Conservation (phyloP, 495 filamentous ascomycete species). For the Penicillium coffeae region DNA sequence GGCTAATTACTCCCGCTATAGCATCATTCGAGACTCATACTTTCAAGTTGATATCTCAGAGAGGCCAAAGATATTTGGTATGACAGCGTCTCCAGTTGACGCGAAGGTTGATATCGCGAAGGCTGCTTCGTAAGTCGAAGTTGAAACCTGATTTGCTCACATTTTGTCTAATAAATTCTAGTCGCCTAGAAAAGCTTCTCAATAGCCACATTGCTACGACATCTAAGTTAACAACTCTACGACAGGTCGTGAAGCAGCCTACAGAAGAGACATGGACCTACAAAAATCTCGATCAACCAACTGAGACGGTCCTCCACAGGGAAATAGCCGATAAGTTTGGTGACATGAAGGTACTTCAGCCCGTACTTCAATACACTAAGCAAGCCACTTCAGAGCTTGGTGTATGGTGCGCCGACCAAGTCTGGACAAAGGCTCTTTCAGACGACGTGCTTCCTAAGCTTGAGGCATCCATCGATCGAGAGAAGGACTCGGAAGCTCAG, state of each 20-base stretch:
- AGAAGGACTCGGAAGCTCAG: constrained; percentile 20
- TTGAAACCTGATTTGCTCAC: not conserved
- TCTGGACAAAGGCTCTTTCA: constrained; percentile 69
- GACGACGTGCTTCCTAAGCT: constrained; percentile 63
- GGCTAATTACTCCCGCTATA: constrained; percentile 10
- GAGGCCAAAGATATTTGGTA: constrained; percentile 83
- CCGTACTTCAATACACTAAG: constrained; percentile 55
- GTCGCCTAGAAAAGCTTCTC: constrained; percentile 73
- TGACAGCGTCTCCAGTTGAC: constrained; percentile 98
- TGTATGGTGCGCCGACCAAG: constrained; percentile 78
- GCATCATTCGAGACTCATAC: constrained; percentile 88
- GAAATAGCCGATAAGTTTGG: constrained; percentile 54
- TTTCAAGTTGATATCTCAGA: constrained; percentile 36
- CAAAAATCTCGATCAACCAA: constrained; percentile 40
- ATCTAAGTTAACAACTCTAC: constrained; percentile 58
- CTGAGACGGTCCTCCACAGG: constrained; percentile 61
- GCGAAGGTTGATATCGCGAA: constrained; percentile 64
- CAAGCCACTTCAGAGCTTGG: constrained; percentile 67
- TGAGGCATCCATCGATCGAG: constrained; percentile 52
- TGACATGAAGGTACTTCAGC: constrained; percentile 52
- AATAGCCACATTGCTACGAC: constrained; percentile 81
- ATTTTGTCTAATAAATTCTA: no score
- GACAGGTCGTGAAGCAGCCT: constrained; percentile 55
- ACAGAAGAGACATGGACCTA: constrained; percentile 61
- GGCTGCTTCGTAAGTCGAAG: constrained; percentile 55